Evolutionary conservation across 1,284 basidiomycete species (phyloP), one percentile per base, ranked within the genome.

Genomic region (Irpex sp.): DNA sequence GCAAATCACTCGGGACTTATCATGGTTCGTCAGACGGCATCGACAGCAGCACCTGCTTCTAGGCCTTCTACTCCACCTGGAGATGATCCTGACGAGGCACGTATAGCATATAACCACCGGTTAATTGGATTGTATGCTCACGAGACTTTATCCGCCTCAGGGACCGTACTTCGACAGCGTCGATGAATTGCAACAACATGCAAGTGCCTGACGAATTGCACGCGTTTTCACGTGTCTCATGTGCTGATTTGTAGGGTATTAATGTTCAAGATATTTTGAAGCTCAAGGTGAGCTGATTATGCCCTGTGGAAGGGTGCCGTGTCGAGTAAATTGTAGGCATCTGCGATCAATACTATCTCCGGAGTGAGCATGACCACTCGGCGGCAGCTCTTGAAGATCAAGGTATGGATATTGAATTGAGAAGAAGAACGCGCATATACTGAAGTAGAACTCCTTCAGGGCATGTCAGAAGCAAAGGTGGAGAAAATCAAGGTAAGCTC

Each of bases 191-290:
- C 94, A 96, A 72, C 85, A 91, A 66, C 92, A 96, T 75, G 93
- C 93, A 71, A 66, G 84, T 71, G n/a, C 5, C 49, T 47, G 54
- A 52, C 49, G 58, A 57, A 61, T 61, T 65, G 9, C 58, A 64
- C 49, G 17, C 26, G 31, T 21, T 31, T 61, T 57, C 47, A 58
- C 58, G 36, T 67, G 60, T 62, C 56, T 66, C 57, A 52, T 61
- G 57, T 65, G 51, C 40, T 52, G 48, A 55, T 62, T 36, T 26
- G 5, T 68, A 96, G 93, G 94, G 95, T 19, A 96, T 97, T 75
- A 97, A 96, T 68, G 89, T 95, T 37, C 92, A 96, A 78, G 95
- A 97, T 73, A 96, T 97, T 62, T 75, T 90, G 63, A 97, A 97
- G 77, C 86, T 97, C 67, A 97, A 97, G 79, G 92, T 91, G 57